Evolutionary conservation across 2,329 filamentous ascomycete genomes (phyloP), one percentile per base, ranked within the genome.

Genomic region (Diaporthe citrichinensis): DNA sequence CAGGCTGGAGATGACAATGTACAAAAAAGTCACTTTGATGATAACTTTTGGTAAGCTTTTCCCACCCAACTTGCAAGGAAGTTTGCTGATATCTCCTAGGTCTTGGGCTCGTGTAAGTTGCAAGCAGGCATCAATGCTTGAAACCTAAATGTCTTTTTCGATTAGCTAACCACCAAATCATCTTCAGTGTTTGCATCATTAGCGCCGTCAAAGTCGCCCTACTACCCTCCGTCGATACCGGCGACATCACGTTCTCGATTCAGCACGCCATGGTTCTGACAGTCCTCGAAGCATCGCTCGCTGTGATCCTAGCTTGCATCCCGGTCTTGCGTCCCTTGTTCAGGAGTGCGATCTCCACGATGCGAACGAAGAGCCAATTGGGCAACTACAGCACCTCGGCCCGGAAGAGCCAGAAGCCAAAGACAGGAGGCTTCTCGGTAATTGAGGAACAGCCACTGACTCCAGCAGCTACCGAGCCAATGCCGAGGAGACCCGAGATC

Each of bases 261-360:
- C 65, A 59, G 8, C 58, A 72, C 17, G 65, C 73, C 7, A 46
- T 72, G 55, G 67, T 75, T 57, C 34, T 76, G 9, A 74, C 62
- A 7, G 34, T 74, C 9, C 73, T 76, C 44, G 75, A 76, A 36
- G 55, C 67, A 23, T 39, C 34, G 9, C 55, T 76, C 25, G 62
- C 69, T 17, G 61, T 76, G 0, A 75, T 73, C 1, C 53, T 74
- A 1, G 75, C 75, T 0, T 75, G 73, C 28, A 71, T 76, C 36
- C 75, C 75, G 28, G 72, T 76, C 12, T 28, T 76, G 34, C 75
- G 75, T 12, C 75, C 75, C 14, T 36, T 73, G 7, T 73, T 73
- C 49, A 67, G 51, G 31, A 73, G 51, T 41, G 51, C 59, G 14
- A 28, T 73, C 10, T 51, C 72, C n/a, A 55, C 49, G 23, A n/a